A percentile compares a stretch with the other conserved stretches of the same genome.
These are phyloP conservation scores for Malassezia equina DNA, from an alignment of 1,284 basidiomycete genomes.

Conservation along the genomic window DNA sequence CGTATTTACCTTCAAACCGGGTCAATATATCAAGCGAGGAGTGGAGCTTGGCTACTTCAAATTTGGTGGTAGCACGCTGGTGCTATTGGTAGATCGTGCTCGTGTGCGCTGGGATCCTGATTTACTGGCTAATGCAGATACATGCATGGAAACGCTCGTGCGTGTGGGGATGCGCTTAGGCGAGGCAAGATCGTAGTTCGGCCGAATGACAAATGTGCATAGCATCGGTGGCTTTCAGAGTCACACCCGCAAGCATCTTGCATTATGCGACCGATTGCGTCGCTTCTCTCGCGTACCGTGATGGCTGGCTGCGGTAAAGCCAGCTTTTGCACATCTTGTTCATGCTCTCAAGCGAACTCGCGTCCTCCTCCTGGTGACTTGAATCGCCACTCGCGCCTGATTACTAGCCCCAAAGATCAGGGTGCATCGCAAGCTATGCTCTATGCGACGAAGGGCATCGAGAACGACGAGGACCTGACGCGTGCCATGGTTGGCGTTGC, in stretches of 20 bases:
- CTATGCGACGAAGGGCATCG: slow-evolving; percentile 44
- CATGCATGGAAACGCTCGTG: slow-evolving; percentile 62
- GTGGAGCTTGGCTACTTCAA: slow-evolving; percentile 66
- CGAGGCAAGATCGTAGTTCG: neutral
- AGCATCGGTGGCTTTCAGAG: neutral
- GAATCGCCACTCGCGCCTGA: slow-evolving; percentile 39
- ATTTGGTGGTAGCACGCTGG: slow-evolving; percentile 42
- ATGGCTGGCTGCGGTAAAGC: neutral
- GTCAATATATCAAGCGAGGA: slow-evolving; percentile 66
- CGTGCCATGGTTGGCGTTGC: slow-evolving; percentile 46
- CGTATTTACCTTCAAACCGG: slow-evolving; percentile 70
- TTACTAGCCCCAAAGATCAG: slow-evolving; percentile 46
- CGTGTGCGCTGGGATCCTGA: slow-evolving; percentile 78
- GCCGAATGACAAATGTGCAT: slow-evolving; percentile 5
- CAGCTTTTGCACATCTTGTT: slow-evolving; percentile 12
- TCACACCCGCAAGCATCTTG: neutral
- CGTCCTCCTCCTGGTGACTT: slow-evolving; percentile 36
- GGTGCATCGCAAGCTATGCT: slow-evolving; percentile 47
- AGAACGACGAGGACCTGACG: slow-evolving; percentile 38
- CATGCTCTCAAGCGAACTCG: neutral
- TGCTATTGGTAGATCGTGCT: slow-evolving; percentile 17
- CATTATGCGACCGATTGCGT: slow-evolving; percentile 1
- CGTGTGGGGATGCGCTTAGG: slow-evolving; percentile 52
- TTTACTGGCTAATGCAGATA: slow-evolving; percentile 60
- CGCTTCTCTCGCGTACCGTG: neutral